Base-by-base conservation (phyloP, 345 rosid genomes). In the Populus simonii region DNA sequence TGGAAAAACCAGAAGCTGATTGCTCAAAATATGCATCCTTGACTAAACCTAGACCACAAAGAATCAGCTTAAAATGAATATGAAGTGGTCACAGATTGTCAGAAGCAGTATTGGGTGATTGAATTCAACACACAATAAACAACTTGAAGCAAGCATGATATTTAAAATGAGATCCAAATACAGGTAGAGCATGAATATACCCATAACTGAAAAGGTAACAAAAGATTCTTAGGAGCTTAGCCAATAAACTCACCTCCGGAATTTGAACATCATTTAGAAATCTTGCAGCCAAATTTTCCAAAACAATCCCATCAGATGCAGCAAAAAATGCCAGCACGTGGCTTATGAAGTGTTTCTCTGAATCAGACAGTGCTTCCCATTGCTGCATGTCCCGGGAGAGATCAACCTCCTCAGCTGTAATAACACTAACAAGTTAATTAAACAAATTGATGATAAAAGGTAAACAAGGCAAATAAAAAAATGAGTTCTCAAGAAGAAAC, bases 331-430 rank as follows among this genome's bases (percentile, higher is more conserved):
- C 98, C 5, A 94, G 87, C 18, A 93, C 89, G 36, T 94, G 98
- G 80, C 90, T 86, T 38, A 92, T 84, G 73, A 94, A 94, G 82
- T 94, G 93, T 78, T 87, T 93, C 84, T 92, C 98, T 0, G 93
- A 87, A 43, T 80, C 83, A 20, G 93, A 80, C 43, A 90, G 74
- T 8, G 78, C 71, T 72, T 85, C 90, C 98, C 98, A 94, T 2
- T 94, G 98, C 81, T 81, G 92, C 77, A 89, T 71, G 86, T 94
- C 98, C 68, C 80, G 89, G 33, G 98, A 92, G 27, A 94, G 95
- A 86, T 94, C 98, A 76, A 92, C 98, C 83, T 94, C 98, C 84
- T 93, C 98, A 49, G 97, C 97, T 94, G 97, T 51, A 59, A 76
- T 67, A 3, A n/a, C 43, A 61, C 27, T 43, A 70, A 70, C 43